Evolutionary conservation across 768 basidiomycete genomes (phyloP).

Genomic region (Naganishia kalamii): DNA sequence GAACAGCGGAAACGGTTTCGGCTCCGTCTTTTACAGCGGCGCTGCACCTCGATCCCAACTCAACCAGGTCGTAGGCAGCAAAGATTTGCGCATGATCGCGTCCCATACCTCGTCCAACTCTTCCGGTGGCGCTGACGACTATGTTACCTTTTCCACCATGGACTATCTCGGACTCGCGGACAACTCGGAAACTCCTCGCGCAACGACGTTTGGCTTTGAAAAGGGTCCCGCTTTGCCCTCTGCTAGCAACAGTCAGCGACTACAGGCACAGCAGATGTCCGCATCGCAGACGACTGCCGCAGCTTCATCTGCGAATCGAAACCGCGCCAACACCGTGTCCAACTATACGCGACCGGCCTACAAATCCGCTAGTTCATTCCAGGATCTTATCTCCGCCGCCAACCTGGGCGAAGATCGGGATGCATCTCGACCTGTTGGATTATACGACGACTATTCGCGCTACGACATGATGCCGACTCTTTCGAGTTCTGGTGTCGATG

Average conservation of each 20-base stretch:
- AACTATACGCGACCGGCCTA: constrained; percentile 74
- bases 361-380: constrained; percentile 28
- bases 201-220: constrained; percentile 22
- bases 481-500: neutral
- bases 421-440: constrained; percentile 15
- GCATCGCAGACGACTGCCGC: constrained; percentile 74
- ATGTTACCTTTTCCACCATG: constrained; percentile 87
- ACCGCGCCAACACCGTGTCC: constrained; percentile 85
- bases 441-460: constrained; percentile 44
- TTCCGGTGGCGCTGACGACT: constrained; percentile 50
- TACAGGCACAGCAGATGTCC: constrained; percentile 52
- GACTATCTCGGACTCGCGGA: constrained; percentile 96
- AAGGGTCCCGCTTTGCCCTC: constrained; percentile 11
- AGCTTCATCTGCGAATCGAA: constrained; percentile 42
- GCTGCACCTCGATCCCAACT: constrained; percentile 51
- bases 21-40: constrained; percentile 69
- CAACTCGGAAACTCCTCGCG: constrained; percentile 32
- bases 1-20: constrained; percentile 70
- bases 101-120: constrained; percentile 61
- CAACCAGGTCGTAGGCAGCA: constrained; percentile 54
- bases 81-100: constrained; percentile 72
- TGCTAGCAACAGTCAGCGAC: neutral
- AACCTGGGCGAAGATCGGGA: constrained; percentile 60
- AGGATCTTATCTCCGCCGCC: constrained; percentile 50
- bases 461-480: neutral